phyloP scores from a whole-genome alignment of 2,329 filamentous ascomycete species.

The Alternaria brassicae region DNA sequence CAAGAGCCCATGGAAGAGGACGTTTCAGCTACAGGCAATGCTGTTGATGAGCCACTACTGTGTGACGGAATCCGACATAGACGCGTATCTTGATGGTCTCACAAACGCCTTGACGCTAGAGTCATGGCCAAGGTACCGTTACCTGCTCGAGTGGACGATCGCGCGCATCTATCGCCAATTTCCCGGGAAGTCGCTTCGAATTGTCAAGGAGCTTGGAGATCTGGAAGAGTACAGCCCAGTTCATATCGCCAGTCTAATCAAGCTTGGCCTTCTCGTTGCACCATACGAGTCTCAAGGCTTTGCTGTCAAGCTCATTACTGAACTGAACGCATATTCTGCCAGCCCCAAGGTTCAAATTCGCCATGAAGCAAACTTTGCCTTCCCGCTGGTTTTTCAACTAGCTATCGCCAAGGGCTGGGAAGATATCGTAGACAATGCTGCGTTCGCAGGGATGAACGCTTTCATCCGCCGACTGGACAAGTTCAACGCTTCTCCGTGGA shows the following conservation, averaged over 20 bases:
- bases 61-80: constrained; percentile 34
- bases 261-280: constrained; percentile 54
- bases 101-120: constrained; percentile 54
- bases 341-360: constrained; percentile 61
- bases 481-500: constrained; percentile 52
- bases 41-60: constrained; percentile 53
- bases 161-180: constrained; percentile 51
- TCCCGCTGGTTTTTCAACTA: constrained; percentile 54
- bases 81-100: constrained; percentile 48
- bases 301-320: constrained; percentile 49
- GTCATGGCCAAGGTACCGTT: constrained; percentile 57
- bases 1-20: constrained; percentile 58
- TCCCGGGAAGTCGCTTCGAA: constrained; percentile 37
- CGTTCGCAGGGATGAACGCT: constrained; percentile 52
- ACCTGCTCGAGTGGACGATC: constrained; percentile 58
- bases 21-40: constrained; percentile 57
- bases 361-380: constrained; percentile 60
- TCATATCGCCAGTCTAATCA: constrained; percentile 57
- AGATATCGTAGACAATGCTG: constrained; percentile 48
- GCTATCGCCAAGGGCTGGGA: constrained; percentile 48
- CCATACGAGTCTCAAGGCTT: constrained; percentile 51
- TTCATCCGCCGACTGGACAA: constrained; percentile 55
- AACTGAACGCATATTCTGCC: constrained; percentile 54
- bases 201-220: constrained; percentile 48
- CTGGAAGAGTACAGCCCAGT: constrained; percentile 57